Evolutionary conservation across 805 yeast genomes (phyloP).

Genomic region (Osmozyma mogii): DNA sequence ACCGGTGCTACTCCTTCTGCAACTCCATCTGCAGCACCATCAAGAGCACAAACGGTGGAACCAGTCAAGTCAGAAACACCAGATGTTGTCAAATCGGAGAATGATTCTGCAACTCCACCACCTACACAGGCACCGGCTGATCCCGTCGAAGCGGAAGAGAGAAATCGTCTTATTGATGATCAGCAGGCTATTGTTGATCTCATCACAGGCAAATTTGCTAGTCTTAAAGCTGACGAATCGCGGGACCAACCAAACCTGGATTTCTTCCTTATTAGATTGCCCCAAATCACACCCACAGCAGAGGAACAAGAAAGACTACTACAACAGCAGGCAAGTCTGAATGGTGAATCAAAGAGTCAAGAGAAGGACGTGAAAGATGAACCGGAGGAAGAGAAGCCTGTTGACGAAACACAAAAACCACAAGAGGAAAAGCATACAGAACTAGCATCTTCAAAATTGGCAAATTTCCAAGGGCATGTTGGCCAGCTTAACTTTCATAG

Average conservation of each 20-base stretch:
- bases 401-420: too few relatives aligned
- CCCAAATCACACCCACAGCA: too few relatives aligned
- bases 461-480: conserved; percentile 43
- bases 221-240: conserved; percentile 13
- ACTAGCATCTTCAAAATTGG: too few relatives aligned
- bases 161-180: conserved; percentile 22
- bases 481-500: conserved; percentile 73
- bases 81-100: conserved; percentile 5
- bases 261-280: too few relatives aligned
- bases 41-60: conserved; percentile 9
- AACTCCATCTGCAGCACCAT: conserved; percentile 13
- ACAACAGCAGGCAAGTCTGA: too few relatives aligned
- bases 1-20: conserved; percentile 16
- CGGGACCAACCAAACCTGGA: too few relatives aligned
- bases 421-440: too few relatives aligned
- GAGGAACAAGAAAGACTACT: too few relatives aligned
- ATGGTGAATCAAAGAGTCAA: too few relatives aligned
- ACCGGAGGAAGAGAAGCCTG: too few relatives aligned
- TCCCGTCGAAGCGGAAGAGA: conserved; percentile 23
- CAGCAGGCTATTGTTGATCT: conserved; percentile 22
- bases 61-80: conserved; percentile 4
- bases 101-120: conserved; percentile 1
- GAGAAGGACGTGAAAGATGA: too few relatives aligned
- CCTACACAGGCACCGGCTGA: conserved; percentile 14
- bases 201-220: conserved; percentile 17